Evolutionary conservation across 2,329 filamentous ascomycete genomes (phyloP).

Genomic region (Sporothrix inflata): DNA sequence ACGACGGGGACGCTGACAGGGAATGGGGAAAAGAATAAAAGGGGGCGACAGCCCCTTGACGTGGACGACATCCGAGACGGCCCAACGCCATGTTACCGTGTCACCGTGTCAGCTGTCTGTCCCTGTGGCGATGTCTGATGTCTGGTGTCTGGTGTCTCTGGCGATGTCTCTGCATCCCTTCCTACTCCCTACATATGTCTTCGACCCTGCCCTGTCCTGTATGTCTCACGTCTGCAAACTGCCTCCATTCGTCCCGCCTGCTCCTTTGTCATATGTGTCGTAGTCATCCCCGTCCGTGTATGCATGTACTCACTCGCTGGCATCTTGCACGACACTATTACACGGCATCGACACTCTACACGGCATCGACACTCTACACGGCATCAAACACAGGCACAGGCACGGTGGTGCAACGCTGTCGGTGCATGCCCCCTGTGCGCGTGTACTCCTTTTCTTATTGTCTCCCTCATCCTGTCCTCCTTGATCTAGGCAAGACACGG

Average conservation of each 20-base stretch:
- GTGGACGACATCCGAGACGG: background rate
- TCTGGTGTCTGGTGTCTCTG: too few relatives aligned
- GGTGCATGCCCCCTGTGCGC: background rate
- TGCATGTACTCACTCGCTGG: background rate
- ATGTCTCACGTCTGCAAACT: background rate
- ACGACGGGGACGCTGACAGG: background rate
- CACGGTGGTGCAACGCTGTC: background rate
- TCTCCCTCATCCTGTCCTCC: background rate
- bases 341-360: too few relatives aligned
- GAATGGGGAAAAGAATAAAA: background rate
- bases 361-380: too few relatives aligned
- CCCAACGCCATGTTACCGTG: background rate
- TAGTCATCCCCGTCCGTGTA: background rate
- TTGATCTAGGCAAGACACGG: conserved; percentile 3
- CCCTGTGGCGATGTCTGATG: background rate
- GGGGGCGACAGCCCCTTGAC: background rate
- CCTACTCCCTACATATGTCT: background rate
- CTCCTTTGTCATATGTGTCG: background rate
- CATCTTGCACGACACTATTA: background rate
- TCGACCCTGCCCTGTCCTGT: background rate
- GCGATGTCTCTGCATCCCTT: background rate
- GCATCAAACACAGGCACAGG: background rate
- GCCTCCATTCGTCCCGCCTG: background rate
- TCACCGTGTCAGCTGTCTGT: background rate
- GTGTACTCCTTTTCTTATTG: background rate